Conservation (phyloP, 129 eudicot species). For the Tagetes erecta region DNA sequence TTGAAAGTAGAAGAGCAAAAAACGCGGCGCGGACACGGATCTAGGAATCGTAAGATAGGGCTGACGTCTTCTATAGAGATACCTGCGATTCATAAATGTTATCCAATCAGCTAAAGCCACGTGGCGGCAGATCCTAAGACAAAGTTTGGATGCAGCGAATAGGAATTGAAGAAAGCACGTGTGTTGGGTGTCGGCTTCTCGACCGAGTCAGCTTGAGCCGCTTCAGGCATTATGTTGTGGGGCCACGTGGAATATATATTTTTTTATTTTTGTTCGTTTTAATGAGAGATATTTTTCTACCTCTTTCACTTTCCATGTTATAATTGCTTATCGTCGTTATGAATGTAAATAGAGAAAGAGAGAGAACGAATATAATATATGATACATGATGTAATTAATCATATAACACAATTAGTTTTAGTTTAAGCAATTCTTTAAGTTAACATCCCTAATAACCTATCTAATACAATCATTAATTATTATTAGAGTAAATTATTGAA, state of each 20-base stretch:
- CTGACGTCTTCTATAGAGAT: conserved; percentile 36
- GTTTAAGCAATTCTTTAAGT: no score
- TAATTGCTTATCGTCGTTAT: no score
- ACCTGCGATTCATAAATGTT: conserved; percentile 9
- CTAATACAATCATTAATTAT: no score
- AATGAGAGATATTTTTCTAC: neutral
- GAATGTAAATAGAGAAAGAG: no score
- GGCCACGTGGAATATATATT: neutral
- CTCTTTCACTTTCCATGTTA: neutral
- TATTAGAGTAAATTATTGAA: no score
- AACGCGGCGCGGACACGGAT: conserved; percentile 33
- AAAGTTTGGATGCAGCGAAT: conserved; percentile 48
- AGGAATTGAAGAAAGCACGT: conserved; percentile 37
- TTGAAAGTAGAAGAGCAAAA: conserved; percentile 1
- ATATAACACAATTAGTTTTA: no score
- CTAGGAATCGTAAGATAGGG: conserved; percentile 26
- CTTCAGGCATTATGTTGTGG: neutral
- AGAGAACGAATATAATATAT: no score
- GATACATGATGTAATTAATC: no score
- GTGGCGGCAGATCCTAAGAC: conserved; percentile 6
- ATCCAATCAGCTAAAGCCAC: conserved; percentile 13
- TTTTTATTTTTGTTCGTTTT: neutral
- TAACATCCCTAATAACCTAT: no score
- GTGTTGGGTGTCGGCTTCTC: conserved; percentile 21
- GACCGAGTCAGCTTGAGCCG: conserved; percentile 25